These are phyloP conservation scores for Nemania sp. DNA, from an alignment of 2,329 filamentous ascomycete genomes.

Conservation along the genomic window DNA sequence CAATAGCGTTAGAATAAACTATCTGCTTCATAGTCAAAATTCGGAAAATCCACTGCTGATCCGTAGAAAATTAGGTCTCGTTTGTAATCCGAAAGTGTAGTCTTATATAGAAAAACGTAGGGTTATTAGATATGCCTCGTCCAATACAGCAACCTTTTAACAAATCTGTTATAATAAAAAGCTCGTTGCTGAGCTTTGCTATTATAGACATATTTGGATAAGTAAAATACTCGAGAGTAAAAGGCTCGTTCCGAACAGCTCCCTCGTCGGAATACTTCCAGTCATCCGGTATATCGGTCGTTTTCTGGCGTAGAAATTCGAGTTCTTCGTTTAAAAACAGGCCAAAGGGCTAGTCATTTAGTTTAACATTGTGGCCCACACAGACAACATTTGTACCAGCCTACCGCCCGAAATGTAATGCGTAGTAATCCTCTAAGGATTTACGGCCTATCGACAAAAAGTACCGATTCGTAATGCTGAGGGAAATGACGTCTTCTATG, in stretches of 20 bases:
- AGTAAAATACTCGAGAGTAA: constrained; percentile 33
- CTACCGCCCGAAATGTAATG: constrained; percentile 45
- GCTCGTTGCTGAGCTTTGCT: no score
- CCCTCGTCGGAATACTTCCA: constrained; percentile 22
- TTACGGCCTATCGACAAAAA: constrained; percentile 27
- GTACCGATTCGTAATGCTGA: constrained; percentile 31
- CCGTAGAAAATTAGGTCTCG: no score
- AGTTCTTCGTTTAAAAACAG: constrained; percentile 39
- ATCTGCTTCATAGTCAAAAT: no score
- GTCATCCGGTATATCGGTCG: background rate
- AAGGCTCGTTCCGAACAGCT: constrained; percentile 34
- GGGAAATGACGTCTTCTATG: constrained; percentile 18
- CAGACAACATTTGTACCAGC: constrained; percentile 49
- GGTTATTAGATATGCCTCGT: no score
- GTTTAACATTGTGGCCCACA: constrained; percentile 40
- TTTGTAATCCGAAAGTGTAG: no score
- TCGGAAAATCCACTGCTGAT: no score
- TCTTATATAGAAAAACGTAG: no score
- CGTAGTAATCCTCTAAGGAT: constrained; percentile 36
- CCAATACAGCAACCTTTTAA: no score
- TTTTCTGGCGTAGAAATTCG: constrained; percentile 38
- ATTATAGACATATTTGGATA: constrained; percentile 23
- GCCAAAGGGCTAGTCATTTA: constrained; percentile 38
- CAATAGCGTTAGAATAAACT: no score
- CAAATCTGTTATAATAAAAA: no score